phyloP scores from a whole-genome alignment of 495 filamentous ascomycete species.

The Neurospora sp. region DNA sequence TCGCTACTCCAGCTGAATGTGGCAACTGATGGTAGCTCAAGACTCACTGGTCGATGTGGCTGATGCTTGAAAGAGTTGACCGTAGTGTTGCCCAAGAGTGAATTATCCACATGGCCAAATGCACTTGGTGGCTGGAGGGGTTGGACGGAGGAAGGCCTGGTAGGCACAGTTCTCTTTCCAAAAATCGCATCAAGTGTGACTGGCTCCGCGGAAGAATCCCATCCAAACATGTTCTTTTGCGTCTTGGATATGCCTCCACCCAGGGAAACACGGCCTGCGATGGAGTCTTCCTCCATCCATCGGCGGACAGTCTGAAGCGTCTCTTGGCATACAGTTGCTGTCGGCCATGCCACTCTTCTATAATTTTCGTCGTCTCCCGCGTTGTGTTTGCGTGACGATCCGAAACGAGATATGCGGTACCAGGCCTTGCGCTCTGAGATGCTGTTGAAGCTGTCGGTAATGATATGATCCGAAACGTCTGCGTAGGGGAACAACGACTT shows the following conservation, averaged over 20 bases:
- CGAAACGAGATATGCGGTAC: conserved; percentile 51
- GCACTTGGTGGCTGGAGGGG: neutral
- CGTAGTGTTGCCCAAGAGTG: conserved; percentile 1
- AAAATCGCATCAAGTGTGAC: conserved; percentile 38
- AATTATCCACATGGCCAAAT: neutral
- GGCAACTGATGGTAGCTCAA: conserved; percentile 12
- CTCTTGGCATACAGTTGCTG: conserved; percentile 40
- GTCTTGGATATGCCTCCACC: conserved; percentile 33
- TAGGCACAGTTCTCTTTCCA: conserved; percentile 18
- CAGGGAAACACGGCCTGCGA: conserved; percentile 37
- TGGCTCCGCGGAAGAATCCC: conserved; percentile 40
- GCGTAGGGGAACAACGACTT: neutral
- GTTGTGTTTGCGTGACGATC: conserved; percentile 45
- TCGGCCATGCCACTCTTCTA: conserved; percentile 42
- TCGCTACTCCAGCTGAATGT: conserved; percentile 29
- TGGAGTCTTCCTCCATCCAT: conserved; percentile 52
- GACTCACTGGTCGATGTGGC: conserved; percentile 10
- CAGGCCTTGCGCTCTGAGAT: conserved; percentile 50
- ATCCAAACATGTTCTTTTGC: conserved; percentile 41
- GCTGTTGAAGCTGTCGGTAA: conserved; percentile 37
- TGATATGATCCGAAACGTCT: conserved; percentile 26
- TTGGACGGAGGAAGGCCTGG: conserved; percentile 15
- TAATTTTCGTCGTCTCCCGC: conserved; percentile 48
- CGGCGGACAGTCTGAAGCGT: conserved; percentile 44
- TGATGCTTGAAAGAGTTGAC: conserved; percentile 1